phyloP scores from a whole-genome alignment of 148 eudicot genomes.

The Cornus suecica region DNA sequence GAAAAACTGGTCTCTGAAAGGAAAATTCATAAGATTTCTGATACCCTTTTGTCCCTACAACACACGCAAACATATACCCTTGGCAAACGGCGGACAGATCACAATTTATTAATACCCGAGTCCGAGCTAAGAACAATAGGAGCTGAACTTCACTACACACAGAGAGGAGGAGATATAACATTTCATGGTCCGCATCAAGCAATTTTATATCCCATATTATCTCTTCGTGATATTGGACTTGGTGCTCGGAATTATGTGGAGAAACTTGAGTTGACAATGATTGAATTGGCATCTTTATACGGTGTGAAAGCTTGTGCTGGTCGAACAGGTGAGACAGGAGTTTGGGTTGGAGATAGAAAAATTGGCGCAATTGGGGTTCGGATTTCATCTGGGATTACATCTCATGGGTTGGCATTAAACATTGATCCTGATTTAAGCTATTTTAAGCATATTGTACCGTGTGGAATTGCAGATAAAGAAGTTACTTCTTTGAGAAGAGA shows the following conservation, averaged over 20 bases:
- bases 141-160: constrained; percentile 83
- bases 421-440: constrained; percentile 73
- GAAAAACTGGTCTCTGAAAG: constrained; percentile 67
- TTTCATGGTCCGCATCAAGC: constrained; percentile 91
- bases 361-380: constrained; percentile 93
- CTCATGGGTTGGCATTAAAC: constrained; percentile 87
- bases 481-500: constrained; percentile 79
- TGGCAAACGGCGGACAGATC: constrained; percentile 82
- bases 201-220: constrained; percentile 68
- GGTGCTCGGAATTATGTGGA: constrained; percentile 90
- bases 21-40: constrained; percentile 47
- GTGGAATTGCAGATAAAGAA: constrained; percentile 81
- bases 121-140: constrained; percentile 63
- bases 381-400: constrained; percentile 76
- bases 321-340: constrained; percentile 69
- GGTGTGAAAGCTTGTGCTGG: constrained; percentile 67
- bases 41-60: constrained; percentile 70
- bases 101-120: constrained; percentile 66
- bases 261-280: constrained; percentile 81
- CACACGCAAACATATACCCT: constrained; percentile 93
- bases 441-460: constrained; percentile 86
- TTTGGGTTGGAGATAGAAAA: constrained; percentile 85
- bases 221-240: constrained; percentile 69
- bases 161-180: constrained; percentile 89
- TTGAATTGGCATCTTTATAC: constrained; percentile 67